These are phyloP conservation scores for Apiospora arundinis DNA, from an alignment of 2,329 filamentous ascomycete species.

Conservation along the genomic window DNA sequence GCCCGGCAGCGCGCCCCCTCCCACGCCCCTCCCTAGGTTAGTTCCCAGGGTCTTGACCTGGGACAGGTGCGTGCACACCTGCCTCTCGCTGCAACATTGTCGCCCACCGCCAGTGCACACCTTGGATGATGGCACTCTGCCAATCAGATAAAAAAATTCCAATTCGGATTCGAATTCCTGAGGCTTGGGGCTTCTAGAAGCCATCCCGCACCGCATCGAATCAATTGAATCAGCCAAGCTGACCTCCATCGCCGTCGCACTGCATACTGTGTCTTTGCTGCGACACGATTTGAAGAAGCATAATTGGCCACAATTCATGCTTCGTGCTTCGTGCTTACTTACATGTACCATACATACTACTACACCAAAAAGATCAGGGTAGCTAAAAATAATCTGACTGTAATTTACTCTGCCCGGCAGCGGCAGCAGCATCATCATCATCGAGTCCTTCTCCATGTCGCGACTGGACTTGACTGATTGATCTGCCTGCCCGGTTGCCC, in stretches of 20 bases:
- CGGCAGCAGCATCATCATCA: not conserved
- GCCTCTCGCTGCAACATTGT: not conserved
- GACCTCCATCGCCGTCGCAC: constrained; percentile 2
- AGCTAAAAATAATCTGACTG: constrained; percentile 1
- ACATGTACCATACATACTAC: not conserved
- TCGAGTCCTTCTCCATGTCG: not conserved
- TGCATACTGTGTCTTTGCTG: not conserved
- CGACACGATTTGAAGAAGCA: not conserved
- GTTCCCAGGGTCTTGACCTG: constrained; percentile 1
- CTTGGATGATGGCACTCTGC: not conserved
- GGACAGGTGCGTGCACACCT: constrained; percentile 13
- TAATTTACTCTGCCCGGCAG: not conserved
- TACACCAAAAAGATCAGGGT: not conserved
- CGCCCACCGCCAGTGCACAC: too few species aligned
- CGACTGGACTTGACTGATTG: not conserved
- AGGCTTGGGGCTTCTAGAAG: constrained; percentile 16
- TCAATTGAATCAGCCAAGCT: not conserved
- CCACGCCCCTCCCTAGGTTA: too few species aligned
- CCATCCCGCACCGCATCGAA: constrained; percentile 7
- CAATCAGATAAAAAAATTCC: not conserved
- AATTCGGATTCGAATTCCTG: not conserved
- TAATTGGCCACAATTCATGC: not conserved
- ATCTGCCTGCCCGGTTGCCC: not conserved
- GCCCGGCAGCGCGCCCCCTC: not conserved
- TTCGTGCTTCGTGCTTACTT: too few species aligned